These are phyloP conservation scores for Mollisia scopiformis DNA, from an alignment of 2,329 filamentous ascomycete species.

Conservation along the genomic window DNA sequence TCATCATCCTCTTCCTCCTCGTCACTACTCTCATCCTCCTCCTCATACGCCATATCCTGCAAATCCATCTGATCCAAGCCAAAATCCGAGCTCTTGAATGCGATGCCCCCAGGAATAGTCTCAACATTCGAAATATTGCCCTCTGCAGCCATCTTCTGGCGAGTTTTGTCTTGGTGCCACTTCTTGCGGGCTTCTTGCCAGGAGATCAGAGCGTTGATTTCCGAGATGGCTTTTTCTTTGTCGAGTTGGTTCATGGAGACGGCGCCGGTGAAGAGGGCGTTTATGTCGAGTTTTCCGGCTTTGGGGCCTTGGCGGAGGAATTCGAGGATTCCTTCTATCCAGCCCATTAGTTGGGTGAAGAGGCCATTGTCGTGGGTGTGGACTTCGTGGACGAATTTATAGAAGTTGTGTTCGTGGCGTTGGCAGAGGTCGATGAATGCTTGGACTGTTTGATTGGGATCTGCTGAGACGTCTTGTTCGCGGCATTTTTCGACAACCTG, in stretches of 20 bases:
- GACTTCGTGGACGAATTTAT: slow-evolving; percentile 98
- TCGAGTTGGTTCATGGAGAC: slow-evolving; percentile 70
- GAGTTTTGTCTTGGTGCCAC: slow-evolving; percentile 97
- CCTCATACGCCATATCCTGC: slow-evolving; percentile 81
- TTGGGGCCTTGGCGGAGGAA: slow-evolving; percentile 87
- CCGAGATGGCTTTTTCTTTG: slow-evolving; percentile 70
- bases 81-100: slow-evolving; percentile 83
- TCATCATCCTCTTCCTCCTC: slow-evolving; percentile 77
- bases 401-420: slow-evolving; percentile 94
- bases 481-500: slow-evolving; percentile 67
- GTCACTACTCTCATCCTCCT: slow-evolving; percentile 61
- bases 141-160: slow-evolving; percentile 98
- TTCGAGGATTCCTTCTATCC: slow-evolving; percentile 93
- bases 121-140: slow-evolving; percentile 54
- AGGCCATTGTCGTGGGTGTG: slow-evolving; percentile 96
- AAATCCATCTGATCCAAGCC: slow-evolving; percentile 86
- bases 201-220: slow-evolving; percentile 83
- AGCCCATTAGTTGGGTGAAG: slow-evolving; percentile 94
- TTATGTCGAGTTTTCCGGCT: slow-evolving; percentile 90
- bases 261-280: slow-evolving; percentile 85
- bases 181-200: slow-evolving; percentile 97
- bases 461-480: slow-evolving; percentile 82
- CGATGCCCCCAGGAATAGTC: slow-evolving; percentile 54
- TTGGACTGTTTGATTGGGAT: slow-evolving; percentile 97
- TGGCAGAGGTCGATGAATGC: slow-evolving; percentile 96